Conservation (phyloP, 805 yeast species). For the Kuraishia hungarica region DNA sequence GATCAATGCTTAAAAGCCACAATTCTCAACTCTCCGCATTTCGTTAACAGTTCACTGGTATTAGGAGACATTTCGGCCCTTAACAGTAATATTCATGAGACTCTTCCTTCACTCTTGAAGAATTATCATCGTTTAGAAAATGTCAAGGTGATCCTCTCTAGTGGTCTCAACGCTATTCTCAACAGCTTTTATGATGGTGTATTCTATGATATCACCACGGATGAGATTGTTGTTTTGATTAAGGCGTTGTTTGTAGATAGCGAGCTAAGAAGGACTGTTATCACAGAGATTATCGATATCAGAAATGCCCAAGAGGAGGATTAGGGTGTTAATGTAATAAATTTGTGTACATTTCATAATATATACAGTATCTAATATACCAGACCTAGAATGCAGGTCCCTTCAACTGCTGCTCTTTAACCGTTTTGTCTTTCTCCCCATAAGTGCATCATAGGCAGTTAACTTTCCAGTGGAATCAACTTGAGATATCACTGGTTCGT, state of each 20-base stretch:
- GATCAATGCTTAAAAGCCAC: constrained; percentile 2
- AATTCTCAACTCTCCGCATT: not conserved
- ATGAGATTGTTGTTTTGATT: constrained; percentile 33
- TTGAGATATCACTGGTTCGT: not conserved
- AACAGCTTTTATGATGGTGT: constrained; percentile 43
- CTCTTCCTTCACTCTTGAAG: not conserved
- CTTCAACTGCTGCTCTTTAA: not conserved
- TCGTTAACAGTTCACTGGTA: not conserved
- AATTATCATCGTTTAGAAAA: constrained; percentile 20
- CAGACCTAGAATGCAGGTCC: too few species aligned
- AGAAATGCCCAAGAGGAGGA: constrained; percentile 14
- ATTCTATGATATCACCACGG: constrained; percentile 37
- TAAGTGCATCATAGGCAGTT: not conserved
- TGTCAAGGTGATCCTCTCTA: constrained; percentile 15
- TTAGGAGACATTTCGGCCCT: not conserved
- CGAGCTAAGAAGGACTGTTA: constrained; percentile 32
- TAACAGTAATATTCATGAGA: not conserved
- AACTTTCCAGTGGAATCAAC: not conserved
- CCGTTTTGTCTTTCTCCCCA: not conserved
- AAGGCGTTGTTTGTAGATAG: constrained; percentile 37
- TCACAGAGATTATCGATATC: constrained; percentile 36
- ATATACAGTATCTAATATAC: too few species aligned
- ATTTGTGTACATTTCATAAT: too few species aligned
- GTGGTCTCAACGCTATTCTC: constrained; percentile 36
- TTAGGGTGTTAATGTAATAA: too few species aligned